Evolutionary conservation across 768 basidiomycete species (phyloP), one percentile per base, ranked within the genome.

Genomic region (Suillus luteus): DNA sequence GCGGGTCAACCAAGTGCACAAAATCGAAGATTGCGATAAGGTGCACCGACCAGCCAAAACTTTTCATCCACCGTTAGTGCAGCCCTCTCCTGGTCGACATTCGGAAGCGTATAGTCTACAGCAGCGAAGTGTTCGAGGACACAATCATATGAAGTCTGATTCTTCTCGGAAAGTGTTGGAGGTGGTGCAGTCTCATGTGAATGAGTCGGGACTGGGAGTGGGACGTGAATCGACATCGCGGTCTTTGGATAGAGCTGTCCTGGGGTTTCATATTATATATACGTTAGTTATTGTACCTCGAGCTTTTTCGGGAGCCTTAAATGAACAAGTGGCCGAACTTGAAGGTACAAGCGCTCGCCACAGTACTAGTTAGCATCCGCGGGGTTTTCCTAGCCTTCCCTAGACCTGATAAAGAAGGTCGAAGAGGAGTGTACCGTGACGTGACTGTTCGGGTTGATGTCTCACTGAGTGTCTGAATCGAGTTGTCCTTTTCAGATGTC

Each of bases 41-140:
- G 24, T 41, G 27, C 38, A 81, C 83, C 57, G 61, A 86, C 84
- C 69, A 94, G 78, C 91, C 91, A 94, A 73, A 91, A 91, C 75
- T 85, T 85, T 71, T 94, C 93, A 40, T 79, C 82, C 38, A 91
- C 90, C 52, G 65, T 79, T 59, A 93, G 77, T 63, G 77, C 73
- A 9, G 81, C 78, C 2, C 82, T 78, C 49, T 78, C 77, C 0
- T 76, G 74, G 10, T 76, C 60, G 7, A 77, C 70, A n/a, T 75
- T 80, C 3, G 88, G 84, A 37, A 91, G 71, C 6, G 67, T 73
- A 71, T 90, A 90, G 2, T 79, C 78, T 0, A 79, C 69, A n/a
- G 75, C 70, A 19, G 81, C 69, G 68, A 92, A 91, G 72, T 91
- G 84, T n/a, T 74, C 76, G 49, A 89, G 76, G 15, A 92, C 85